A percentile compares a stretch with the other conserved stretches of the same genome.
These are phyloP conservation scores for Parmales sp. DNA, from an alignment of 108 stramenopile genomes.

Conservation along the genomic window DNA sequence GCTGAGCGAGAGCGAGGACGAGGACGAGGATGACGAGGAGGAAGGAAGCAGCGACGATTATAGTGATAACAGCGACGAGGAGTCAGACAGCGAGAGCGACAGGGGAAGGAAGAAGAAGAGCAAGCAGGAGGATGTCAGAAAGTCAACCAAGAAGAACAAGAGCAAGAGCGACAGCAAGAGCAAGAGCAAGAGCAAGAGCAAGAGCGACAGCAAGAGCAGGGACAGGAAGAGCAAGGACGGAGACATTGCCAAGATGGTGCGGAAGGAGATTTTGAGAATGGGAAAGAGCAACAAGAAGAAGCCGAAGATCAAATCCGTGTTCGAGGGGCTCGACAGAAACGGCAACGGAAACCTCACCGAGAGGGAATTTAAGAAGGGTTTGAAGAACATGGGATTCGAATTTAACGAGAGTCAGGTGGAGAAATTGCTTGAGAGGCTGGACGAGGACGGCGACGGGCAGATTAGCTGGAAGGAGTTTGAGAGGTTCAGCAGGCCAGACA, in stretches of 20 bases:
- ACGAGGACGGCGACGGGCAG: slow-evolving; percentile 16
- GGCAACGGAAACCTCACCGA: neutral
- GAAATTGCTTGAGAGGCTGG: slow-evolving; percentile 8
- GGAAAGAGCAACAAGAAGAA: neutral
- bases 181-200: neutral
- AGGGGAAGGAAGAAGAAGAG: neutral
- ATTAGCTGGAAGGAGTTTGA: slow-evolving; percentile 19
- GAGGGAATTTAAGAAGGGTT: slow-evolving; percentile 12
- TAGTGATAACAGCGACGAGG: neutral
- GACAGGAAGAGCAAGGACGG: slow-evolving; percentile 11
- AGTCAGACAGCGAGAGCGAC: neutral
- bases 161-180: neutral
- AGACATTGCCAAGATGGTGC: neutral
- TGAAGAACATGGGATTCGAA: slow-evolving; percentile 10
- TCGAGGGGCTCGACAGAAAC: slow-evolving; percentile 14
- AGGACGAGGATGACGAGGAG: neutral
- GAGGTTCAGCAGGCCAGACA: neutral
- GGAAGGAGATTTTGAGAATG: slow-evolving; percentile 10
- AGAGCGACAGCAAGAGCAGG: neutral
- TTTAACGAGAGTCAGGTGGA: slow-evolving; percentile 5
- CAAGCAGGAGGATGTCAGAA: neutral
- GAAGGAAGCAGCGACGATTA: too few species aligned
- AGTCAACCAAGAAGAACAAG: neutral
- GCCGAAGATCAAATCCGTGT: slow-evolving; percentile 9
- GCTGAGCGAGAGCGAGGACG: neutral